Evolutionary conservation across 202 grass and related monocot species (phyloP).

Genomic region (Setaria italica): DNA sequence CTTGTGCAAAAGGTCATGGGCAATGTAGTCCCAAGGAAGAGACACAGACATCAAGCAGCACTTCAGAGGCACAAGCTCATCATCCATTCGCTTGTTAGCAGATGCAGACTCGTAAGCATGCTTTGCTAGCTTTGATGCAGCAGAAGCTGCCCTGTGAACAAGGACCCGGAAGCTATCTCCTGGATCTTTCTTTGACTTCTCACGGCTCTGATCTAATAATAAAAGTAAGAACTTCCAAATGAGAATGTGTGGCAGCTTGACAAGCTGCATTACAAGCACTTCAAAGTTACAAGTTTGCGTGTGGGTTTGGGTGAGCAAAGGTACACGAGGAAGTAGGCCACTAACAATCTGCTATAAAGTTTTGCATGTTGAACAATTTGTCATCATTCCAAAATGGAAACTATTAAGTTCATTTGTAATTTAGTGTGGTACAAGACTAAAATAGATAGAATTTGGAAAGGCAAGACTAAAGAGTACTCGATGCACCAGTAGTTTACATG

Average conservation of each 20-base stretch:
- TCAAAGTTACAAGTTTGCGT: constrained; percentile 20
- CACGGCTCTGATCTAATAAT: constrained; percentile 72
- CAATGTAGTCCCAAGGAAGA: constrained; percentile 91
- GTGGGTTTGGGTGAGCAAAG: not conserved
- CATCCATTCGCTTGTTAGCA: constrained; percentile 49
- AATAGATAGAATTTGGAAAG: not conserved
- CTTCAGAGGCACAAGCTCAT: constrained; percentile 84
- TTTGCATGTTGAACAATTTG: not conserved
- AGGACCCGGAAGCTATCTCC: constrained; percentile 64
- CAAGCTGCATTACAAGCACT: constrained; percentile 26
- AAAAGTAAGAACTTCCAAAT: constrained; percentile 2
- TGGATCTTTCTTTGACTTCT: constrained; percentile 60
- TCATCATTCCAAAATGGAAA: not conserved
- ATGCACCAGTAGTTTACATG: not conserved
- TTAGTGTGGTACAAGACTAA: not conserved
- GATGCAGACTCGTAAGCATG: constrained; percentile 64
- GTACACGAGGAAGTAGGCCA: not conserved
- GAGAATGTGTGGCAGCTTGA: constrained; percentile 9
- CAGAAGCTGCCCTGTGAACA: constrained; percentile 76
- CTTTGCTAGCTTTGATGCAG: constrained; percentile 79
- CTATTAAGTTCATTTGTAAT: not conserved
- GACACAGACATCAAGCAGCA: constrained; percentile 95
- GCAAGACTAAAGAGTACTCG: not conserved
- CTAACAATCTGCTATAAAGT: not conserved
- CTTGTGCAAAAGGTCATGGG: constrained; percentile 91